Evolutionary conservation across 306 rosid genomes (phyloP), one percentile per base, ranked within the genome.

Genomic region (Cucurbita ficifolia): DNA sequence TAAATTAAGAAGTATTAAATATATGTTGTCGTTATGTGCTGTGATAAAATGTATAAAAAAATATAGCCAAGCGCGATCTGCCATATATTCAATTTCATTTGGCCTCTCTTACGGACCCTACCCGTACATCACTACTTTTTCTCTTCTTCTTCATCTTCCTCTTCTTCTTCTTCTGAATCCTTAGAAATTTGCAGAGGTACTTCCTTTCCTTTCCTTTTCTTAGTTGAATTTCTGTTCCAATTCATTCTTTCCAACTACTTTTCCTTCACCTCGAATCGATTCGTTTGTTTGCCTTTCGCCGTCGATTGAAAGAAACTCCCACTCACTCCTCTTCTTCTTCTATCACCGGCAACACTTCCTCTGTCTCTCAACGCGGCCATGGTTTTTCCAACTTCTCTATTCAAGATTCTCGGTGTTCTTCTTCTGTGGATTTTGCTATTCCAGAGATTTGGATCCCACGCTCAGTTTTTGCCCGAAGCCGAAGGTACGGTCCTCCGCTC

Each of bases 381-480:
- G 78, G 71, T 21, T 8, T 75, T 61, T 62, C 45, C 12, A 53
- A 5, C 2, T 61, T 61, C 49, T 16, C 5, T 3, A 3, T 59
- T 17, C 72, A 50, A 10, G 38, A 51, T 63, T 52, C 62, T 51
- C 39, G 13, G 6, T 14, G 6, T 50, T 21, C 17, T 76, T 7
- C 38, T 76, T 40, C 39, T 53, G 10, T 60, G 46, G 55, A 38
- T 51, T 49, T 71, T 76, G 49, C 40, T 62, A 17, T 38, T 51
- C 39, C 55, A 64, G 5, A 58, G 42, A 21, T 54, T 51, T 42
- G 55, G 79, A 54, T 76, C 79, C 22, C 12, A 57, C 54, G 82
- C 82, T 69, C 78, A 65, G 75, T 75, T 79, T 75, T 24, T 79
- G 59, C 82, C 82, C 21, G n/a, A 36, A 75, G 51, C 52, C 17